Evolutionary conservation across 2,329 filamentous ascomycete species (phyloP).

Genomic region (Colletotrichum cuscutae): DNA sequence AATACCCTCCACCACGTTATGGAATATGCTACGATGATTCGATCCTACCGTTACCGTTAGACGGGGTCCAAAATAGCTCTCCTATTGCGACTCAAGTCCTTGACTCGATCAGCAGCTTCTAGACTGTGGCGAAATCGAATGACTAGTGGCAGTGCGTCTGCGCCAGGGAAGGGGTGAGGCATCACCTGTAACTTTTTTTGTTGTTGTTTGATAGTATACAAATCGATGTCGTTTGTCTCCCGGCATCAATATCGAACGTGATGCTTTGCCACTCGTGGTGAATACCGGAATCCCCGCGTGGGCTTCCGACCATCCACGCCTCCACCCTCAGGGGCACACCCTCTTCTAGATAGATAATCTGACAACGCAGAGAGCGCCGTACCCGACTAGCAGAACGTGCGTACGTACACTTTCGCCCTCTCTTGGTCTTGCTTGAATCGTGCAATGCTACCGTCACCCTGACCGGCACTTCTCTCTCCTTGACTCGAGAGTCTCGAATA

Average conservation of each 20-base stretch:
- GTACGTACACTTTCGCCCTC: not conserved
- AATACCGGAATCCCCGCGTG: not conserved
- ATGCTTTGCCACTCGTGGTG: not conserved
- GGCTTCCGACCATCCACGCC: not conserved
- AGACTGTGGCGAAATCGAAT: not conserved
- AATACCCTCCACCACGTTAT: not conserved
- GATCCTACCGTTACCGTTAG: not conserved
- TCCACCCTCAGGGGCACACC: not conserved
- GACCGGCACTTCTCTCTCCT: not conserved
- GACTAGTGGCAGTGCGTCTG: not conserved
- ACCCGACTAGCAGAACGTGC: not conserved
- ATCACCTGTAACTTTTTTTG: not conserved
- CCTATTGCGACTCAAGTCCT: no score
- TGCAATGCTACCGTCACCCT: not conserved
- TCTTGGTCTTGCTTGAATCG: not conserved
- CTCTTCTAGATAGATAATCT: no score
- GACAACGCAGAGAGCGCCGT: not conserved
- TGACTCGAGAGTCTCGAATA: not conserved
- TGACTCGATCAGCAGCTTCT: not conserved
- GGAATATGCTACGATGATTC: no score
- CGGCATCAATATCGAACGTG: not conserved
- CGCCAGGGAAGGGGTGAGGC: not conserved
- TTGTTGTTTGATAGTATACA: not conserved
- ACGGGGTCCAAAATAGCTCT: not conserved
- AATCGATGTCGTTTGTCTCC: not conserved